Evolutionary conservation across 345 rosid species (phyloP), one percentile per base, ranked within the genome.

Genomic region (Eutrema japonicum): DNA sequence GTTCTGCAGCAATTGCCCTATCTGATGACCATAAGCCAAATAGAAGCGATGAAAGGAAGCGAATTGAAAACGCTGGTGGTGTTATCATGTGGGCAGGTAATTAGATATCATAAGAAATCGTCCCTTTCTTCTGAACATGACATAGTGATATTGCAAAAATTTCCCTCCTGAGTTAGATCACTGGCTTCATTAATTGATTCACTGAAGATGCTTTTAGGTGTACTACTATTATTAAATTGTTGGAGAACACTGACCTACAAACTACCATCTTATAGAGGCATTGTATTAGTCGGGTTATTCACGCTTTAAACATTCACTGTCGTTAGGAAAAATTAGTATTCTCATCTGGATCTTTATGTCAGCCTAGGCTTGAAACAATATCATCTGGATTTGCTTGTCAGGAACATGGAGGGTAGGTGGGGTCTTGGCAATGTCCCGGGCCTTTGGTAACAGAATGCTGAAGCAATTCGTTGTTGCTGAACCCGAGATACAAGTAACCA

Each of bases 361-460:
- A 89, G 93, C 60, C 8, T 12, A 68, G 42, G 6, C 22, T 18
- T 54, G 3, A 57, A 33, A 4, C 42, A 45, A 35, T 29, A 72
- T 78, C 16, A 47, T 68, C 30, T 64, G 65, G 46, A 46, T 57
- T n/a, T 80, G 14, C 72, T 72, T 77, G 35, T 68, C 82, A 92
- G 99, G 99, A 67, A 96, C 98, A 57, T 96, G 99, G 99, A 85
- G 99, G 81, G 99, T 96, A 49, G 99, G 99, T 66, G 99, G 97
- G 64, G 97, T 96, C n/a, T 75, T 96, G 77, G 98, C 99, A 45
- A 92, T 96, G 99, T 92, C 98, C 51, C 88, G 98, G 50, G 99
- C 99, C 51, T 96, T 96, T 70, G 99, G 99, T 10, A 96, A 96
- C 79, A 95, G 97, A 66, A 89, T 96, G 99, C 77, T 96, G 87